Evolutionary conservation across 192 early-diverging fungal genomes (phyloP).

Genomic region (Spizellomyces sp.): DNA sequence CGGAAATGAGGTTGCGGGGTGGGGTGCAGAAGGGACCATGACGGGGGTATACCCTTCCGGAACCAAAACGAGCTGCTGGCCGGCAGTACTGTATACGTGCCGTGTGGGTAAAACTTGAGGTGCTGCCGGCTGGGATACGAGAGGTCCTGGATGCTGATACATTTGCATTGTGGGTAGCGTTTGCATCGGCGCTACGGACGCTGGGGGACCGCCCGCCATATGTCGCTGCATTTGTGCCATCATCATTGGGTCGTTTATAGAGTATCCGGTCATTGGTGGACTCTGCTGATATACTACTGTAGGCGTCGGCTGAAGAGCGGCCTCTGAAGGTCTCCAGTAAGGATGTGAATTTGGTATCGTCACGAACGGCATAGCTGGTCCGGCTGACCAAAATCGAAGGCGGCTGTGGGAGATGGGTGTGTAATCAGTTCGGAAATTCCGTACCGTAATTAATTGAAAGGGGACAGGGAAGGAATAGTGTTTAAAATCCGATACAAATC

Average conservation of each 20-base stretch:
- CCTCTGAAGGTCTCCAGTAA: too few species aligned
- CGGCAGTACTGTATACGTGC: background rate
- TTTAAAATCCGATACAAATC: too few species aligned
- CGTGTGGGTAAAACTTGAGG: background rate
- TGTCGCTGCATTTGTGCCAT: background rate
- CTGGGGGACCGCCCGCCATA: background rate
- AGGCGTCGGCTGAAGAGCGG: background rate
- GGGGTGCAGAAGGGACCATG: slow-evolving; percentile 1
- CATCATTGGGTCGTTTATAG: background rate
- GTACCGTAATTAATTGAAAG: too few species aligned
- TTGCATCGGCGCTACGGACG: background rate
- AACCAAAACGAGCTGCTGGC: slow-evolving; percentile 12
- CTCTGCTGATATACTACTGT: background rate
- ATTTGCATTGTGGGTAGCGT: background rate
- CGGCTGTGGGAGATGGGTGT: too few species aligned
- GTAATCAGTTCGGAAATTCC: too few species aligned
- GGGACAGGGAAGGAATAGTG: too few species aligned
- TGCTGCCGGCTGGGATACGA: background rate
- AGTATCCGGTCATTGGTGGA: background rate
- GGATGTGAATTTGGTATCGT: too few species aligned
- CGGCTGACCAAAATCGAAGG: too few species aligned
- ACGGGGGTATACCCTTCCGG: slow-evolving; percentile 26
- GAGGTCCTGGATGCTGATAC: background rate
- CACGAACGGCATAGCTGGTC: too few species aligned
- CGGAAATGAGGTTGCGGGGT: background rate